Evolutionary conservation across 1,284 basidiomycete genomes (phyloP), one percentile per base, ranked within the genome.

Genomic region (Boletus nobilissimus): DNA sequence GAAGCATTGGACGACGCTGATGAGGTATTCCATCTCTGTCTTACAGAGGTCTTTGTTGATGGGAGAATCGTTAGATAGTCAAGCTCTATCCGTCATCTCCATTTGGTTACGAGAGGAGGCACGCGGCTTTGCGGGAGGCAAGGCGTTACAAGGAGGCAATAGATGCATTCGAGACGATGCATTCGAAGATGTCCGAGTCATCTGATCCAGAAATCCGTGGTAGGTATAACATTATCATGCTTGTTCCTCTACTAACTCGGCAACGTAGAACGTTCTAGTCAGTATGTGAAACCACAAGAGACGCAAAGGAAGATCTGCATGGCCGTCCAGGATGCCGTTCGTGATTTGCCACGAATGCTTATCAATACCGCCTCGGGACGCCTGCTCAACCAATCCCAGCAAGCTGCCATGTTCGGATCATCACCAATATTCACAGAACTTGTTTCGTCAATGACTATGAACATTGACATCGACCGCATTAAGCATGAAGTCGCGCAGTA

Each of bases 301-400:
- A n/a, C 29, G 26, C 14, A 54, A 16, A 26, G 0, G 14, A n/a
- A 1, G 26, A 54, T 54, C 24, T 26, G 29, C 51, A 14, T 16
- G 24, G 51, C 29, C 13, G 29, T 54, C 29, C 24, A 54, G 51
- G 29, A 54, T 54, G 51, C 29, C 51, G 14, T n/a, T 6, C 29
- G 51, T 26, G 29, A 54, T 29, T 54, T 54, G 29, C 51, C 51
- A n/a, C 51, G 24, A 13, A 26, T 26, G 51, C 51, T 54, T 14
- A 54, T 54, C 14, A n/a, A 14, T n/a, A 54, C 51, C 29, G 26
- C 24, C 29, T 54, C 51, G 5, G 51, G 51, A 13, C 51, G 29
- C 14, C 51, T 54, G 14, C 51, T 54, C 3, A 6, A 54, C 51
- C 88, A 99, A 99, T 54, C 51, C 29, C 24, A 26, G 29, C 51